Evolutionary conservation across 805 yeast species (phyloP), one percentile per base, ranked within the genome.

Genomic region (Zygoascus ofunaensis): DNA sequence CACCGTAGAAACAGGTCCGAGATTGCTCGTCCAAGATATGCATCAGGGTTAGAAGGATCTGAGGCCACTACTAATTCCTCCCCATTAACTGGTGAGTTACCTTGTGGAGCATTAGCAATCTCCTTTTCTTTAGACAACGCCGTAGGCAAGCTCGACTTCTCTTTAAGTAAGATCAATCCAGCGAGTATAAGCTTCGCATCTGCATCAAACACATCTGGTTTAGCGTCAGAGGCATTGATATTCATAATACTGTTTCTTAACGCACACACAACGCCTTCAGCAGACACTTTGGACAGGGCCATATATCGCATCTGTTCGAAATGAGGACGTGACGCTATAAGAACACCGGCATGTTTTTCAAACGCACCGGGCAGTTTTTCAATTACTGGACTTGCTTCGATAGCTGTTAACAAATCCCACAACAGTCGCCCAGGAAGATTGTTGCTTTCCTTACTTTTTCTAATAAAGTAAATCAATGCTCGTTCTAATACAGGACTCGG

Each of bases 301-400:
- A 60, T 55, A 42, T 53, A 60, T 15, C 61, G 43, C 39, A 60
- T 42, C 42, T 58, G 64, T 42, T 61, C 65, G 10, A 56, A 34
- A n/a, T 51, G 53, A 1, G 65, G 63, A 23, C 65, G 50, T 4
- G 42, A 23, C 2, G 47, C 45, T 15, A 59, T 37, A 5, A 40
- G 39, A 4, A 30, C 24, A 1, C 53, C 49, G 1, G 54, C 20
- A 12, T n/a, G 18, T 5, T 23, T 47, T 28, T 48, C 45, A 4
- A 52, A 24, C 15, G 14, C 15, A 7, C n/a, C n/a, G 10, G 47
- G 42, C 15, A 48, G 26, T 5, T 14, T 17, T 3, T 21, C 18
- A 15, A 20, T 18, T 22, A 12, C 14, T 38, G 34, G 10, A 5
- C 39, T 21, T 14, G 37, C 24, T 8, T 47, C 42, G 2, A 50